Base-by-base conservation (phyloP, 116 monocot genomes). In the Posidonia oceanica region DNA sequence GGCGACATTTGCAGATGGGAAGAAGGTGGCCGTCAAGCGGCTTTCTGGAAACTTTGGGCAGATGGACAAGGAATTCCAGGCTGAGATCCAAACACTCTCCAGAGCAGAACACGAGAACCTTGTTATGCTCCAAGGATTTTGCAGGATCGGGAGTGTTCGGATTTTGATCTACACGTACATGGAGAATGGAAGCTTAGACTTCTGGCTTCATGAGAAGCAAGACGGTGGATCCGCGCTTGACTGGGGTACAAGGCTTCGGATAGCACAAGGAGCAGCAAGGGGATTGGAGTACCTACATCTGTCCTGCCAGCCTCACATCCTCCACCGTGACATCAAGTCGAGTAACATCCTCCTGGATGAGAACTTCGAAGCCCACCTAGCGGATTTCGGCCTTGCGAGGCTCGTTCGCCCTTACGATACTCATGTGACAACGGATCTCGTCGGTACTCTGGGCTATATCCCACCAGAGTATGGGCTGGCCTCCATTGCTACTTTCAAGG, bases 101-200 rank as follows among this genome's bases (percentile, higher is more conserved):
- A 74, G 75, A 67, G 83, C 85, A 21, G 85, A 79, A 36, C 85
- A 89, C 54, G 16, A n/a, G 16, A 89, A 89, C 54, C 85, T 89
- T 11, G 88, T 89, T 38, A 63, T 69, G 11, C 88, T 89, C 52
- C 83, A 85, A 68, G 88, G 85, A 1, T 89, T 78, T 39, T 83
- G 85, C 71, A 85, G 71, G 71, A 75, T 77, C 48, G 69, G 74
- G 38, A 79, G 74, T 39, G 78, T 80, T 17, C 69, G 85, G 39
- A 80, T 89, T 16, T 54, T 85, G 17, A 83, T 88, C 54, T 89
- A 89, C 69, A 57, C 80, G 3, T 89, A 78, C 72, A 82, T 89
- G 88, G 83, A 89, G 73, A 85, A 85, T 63, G 88, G 88, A 54
- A 89, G 88, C 74, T 69, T 89, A 54, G 88, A 89, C 63, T 85